These are phyloP conservation scores for Saccharomyces hybrid DNA, from an alignment of 1,139 yeast genomes.

Conservation along the genomic window DNA sequence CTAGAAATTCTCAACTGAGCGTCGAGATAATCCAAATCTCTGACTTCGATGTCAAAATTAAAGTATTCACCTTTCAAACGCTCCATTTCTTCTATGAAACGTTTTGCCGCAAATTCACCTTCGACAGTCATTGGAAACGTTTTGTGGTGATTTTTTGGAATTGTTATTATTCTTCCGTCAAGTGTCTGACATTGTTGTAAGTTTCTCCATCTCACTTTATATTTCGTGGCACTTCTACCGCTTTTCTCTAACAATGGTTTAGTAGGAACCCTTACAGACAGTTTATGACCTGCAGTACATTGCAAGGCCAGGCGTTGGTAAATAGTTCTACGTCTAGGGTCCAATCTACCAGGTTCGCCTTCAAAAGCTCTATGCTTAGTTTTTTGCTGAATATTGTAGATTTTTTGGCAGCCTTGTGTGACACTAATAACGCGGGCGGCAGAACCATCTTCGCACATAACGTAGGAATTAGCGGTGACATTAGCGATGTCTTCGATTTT, in stretches of 20 bases:
- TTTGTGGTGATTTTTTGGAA: slow-evolving; percentile 23
- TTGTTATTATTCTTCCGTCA: slow-evolving; percentile 18
- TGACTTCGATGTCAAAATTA: slow-evolving; percentile 35
- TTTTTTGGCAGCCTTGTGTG: slow-evolving; percentile 37
- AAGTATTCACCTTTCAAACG: slow-evolving; percentile 18
- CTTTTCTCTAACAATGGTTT: slow-evolving; percentile 19
- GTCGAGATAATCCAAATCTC: slow-evolving; percentile 29
- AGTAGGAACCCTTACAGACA: slow-evolving; percentile 30
- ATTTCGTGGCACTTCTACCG: slow-evolving; percentile 10
- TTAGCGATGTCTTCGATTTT: slow-evolving; percentile 31
- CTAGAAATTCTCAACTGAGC: slow-evolving; percentile 28
- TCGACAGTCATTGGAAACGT: slow-evolving; percentile 21
- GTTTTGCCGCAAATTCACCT: slow-evolving; percentile 15
- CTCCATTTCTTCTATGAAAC: slow-evolving; percentile 13
- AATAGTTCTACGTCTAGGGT: slow-evolving; percentile 15
- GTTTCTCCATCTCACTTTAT: slow-evolving; percentile 16
- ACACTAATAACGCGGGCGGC: slow-evolving; percentile 35
- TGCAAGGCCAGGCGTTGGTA: slow-evolving; percentile 27
- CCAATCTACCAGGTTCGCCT: slow-evolving; percentile 15
- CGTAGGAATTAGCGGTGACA: slow-evolving; percentile 34
- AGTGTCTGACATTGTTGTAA: slow-evolving; percentile 16
- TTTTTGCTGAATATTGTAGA: slow-evolving; percentile 34
- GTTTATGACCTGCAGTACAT: slow-evolving; percentile 34
- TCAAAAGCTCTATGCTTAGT: slow-evolving; percentile 24
- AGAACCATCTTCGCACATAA: slow-evolving; percentile 39